A percentile compares a stretch with the other conserved stretches of the same genome.
Evolutionary conservation across 2,329 filamentous ascomycete species (phyloP).

Genomic region (Arthroderma sp.): DNA sequence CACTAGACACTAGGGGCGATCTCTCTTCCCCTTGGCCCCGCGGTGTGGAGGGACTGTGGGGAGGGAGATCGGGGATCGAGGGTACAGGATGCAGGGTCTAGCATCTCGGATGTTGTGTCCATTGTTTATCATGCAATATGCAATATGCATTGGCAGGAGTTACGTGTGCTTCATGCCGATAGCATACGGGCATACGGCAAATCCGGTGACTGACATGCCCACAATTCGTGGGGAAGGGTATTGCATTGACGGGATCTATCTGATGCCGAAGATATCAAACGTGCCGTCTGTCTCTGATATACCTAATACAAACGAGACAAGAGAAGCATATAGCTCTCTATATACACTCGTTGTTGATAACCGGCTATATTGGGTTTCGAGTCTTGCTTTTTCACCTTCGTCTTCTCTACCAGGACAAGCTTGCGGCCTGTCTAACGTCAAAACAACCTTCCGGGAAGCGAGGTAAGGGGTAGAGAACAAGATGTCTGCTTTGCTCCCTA

Average conservation of each 20-base stretch:
- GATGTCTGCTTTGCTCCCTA: neutral
- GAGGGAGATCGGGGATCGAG: neutral
- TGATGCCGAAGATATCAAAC: neutral
- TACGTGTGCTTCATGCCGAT: neutral
- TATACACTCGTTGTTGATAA: neutral
- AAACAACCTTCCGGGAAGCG: slow-evolving; percentile 3
- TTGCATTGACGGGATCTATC: neutral
- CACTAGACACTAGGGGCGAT: neutral
- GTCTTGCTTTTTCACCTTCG: neutral
- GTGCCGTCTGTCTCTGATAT: neutral
- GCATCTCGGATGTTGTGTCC: neutral
- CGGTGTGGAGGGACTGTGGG: neutral
- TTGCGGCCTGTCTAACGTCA: slow-evolving; percentile 1
- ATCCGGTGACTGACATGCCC: neutral
- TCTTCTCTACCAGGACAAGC: neutral
- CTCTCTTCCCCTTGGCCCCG: neutral
- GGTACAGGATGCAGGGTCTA: neutral
- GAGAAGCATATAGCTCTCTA: too few species aligned
- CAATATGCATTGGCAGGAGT: neutral
- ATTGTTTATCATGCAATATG: neutral
- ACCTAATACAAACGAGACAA: neutral
- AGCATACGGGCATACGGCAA: neutral
- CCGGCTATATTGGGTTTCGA: neutral
- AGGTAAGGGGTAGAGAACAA: neutral
- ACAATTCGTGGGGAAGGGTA: neutral